Evolutionary conservation across 345 rosid genomes (phyloP).

Genomic region (rapeseed (Brassica napus)): Da-Ae NC_063447.1:33736501-33737000

Average conservation of each 20-base stretch:
- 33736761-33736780: conserved; percentile 75
- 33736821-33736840: conserved; percentile 67
- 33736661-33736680: no score
- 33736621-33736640: no score
- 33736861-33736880: conserved; percentile 83
- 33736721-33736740: no score
- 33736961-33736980: conserved; percentile 89
- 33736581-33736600: no score
- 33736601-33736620: neutral
- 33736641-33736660: no score
- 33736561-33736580: neutral
- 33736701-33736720: no score
- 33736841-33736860: conserved; percentile 81
- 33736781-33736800: conserved; percentile 52
- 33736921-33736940: conserved; percentile 84
- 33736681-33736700: no score
- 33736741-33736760: conserved; percentile 46
- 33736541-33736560: neutral
- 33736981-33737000: conserved; percentile 97
- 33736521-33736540: neutral
- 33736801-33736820: conserved; percentile 81
- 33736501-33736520: neutral
- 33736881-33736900: conserved; percentile 66
- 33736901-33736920: conserved; percentile 65
- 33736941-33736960: conserved; percentile 84